Base-by-base conservation (phyloP, 2,329 filamentous ascomycete species). In the Phialocephala sp. region DNA sequence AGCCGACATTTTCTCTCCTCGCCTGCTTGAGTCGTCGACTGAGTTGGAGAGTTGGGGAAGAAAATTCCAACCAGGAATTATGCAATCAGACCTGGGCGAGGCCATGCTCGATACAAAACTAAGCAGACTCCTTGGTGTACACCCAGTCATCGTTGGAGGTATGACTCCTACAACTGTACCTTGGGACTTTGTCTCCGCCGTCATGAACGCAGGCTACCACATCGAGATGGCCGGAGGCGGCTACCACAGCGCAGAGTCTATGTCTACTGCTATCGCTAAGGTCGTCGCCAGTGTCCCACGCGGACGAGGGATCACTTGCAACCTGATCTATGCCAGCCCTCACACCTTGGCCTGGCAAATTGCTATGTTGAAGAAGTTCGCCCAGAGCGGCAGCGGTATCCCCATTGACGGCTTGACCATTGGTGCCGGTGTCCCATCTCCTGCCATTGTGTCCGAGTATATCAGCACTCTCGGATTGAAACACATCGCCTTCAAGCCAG, bases 141-240 rank as follows among this genome's bases (percentile, higher is more conserved):
- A 93, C 8, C 93, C 93, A 0, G 81, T 97, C 67, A 89, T 97
- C 81, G 92, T 96, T 62, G 91, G 92, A 62, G 93, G 92, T 76
- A 97, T 97, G 93, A 97, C 93, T 2, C 93, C 93, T 9, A 86
- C 86, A 65, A 97, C 93, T 0, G 91, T 94, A 5, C 87, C 91
- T 0, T 94, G 91, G 89, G 91, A 96, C 77, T 96, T 97, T 71
- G 91, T 96, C 47, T 89, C 92, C 6, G 91, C 92, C 2, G 93
- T 91, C n/a, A 96, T 96, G 90, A 94, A 93, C 71, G 92, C 93
- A 63, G 93, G 93, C n/a, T 97, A 95, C 78, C 91, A 95, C 68
- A 91, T 95, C 71, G 93, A 97, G 81, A 83, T 97, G 68, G 93
- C 89, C 64, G 92, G 91, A 76, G 93, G 93, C 76, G 93, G 93